Conservation (phyloP, 257 asterid genomes). For the Ballota nigra region DNA sequence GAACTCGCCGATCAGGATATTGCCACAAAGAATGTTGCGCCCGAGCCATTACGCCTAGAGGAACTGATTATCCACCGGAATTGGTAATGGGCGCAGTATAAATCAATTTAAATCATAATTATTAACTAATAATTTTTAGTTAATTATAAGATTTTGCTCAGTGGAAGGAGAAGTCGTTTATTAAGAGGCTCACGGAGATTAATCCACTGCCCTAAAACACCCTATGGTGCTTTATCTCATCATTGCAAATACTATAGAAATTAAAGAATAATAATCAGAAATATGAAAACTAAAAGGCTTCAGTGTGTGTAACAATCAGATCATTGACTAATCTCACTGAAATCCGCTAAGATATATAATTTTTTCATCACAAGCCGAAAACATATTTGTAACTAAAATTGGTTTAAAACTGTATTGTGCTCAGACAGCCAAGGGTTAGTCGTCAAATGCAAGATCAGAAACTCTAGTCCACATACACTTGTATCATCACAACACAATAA, state of each 20-base stretch:
- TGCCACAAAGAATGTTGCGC: conserved; percentile 56
- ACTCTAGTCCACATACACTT: conserved; percentile 61
- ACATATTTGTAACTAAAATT: neutral
- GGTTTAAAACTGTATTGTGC: conserved; percentile 18
- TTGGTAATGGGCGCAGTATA: conserved; percentile 86
- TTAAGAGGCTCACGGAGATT: conserved; percentile 50
- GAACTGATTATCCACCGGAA: conserved; percentile 61
- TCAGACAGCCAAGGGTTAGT: conserved; percentile 88
- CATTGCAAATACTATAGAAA: conserved; percentile 22
- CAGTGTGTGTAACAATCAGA: conserved; percentile 98
- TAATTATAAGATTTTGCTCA: conserved; percentile 28
- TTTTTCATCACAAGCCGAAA: neutral
- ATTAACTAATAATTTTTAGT: too few species aligned
- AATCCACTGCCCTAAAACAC: conserved; percentile 58
- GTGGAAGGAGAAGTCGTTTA: conserved; percentile 67
- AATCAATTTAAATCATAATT: neutral
- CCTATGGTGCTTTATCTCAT: conserved; percentile 38
- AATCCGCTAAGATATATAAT: neutral
- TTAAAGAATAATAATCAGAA: too few species aligned
- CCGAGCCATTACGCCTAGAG: conserved; percentile 80
- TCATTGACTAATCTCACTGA: conserved; percentile 84
- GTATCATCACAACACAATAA: conserved; percentile 47
- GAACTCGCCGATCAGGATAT: conserved; percentile 65
- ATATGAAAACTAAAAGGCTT: conserved; percentile 28
- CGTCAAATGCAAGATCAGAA: conserved; percentile 65